Evolutionary conservation across 1,284 basidiomycete species (phyloP).

Genomic region (Athelia psychrophila): DNA sequence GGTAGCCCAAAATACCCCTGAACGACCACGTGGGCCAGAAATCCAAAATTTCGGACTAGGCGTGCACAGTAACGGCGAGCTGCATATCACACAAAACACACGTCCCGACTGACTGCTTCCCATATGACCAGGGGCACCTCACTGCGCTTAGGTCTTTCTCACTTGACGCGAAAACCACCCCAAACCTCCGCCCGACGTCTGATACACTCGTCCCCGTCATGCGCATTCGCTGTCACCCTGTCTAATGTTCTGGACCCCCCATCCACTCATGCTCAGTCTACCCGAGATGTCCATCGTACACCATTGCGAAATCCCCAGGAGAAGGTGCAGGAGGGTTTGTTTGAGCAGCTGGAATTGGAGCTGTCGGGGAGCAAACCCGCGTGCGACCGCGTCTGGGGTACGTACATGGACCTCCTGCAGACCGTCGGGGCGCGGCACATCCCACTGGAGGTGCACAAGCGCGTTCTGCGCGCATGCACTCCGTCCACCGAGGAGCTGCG

Average conservation of each 20-base stretch:
- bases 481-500: constrained; percentile 44
- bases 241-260: not conserved
- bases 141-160: not conserved
- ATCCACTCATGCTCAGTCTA: not conserved
- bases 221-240: not conserved
- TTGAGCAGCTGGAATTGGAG: constrained; percentile 25
- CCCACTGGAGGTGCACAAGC: constrained; percentile 62
- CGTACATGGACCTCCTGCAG: constrained; percentile 55
- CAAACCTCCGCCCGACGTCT: not conserved
- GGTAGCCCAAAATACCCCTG: no score
- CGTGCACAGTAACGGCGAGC: no score
- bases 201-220: not conserved
- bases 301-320: not conserved
- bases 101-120: not conserved
- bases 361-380: not conserved
- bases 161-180: not conserved
- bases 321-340: constrained; percentile 3
- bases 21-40: no score
- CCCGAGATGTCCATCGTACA: not conserved
- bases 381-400: constrained; percentile 49
- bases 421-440: constrained; percentile 43
- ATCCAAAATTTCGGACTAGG: no score
- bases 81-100: no score
- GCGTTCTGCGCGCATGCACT: constrained; percentile 63
- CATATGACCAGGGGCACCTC: not conserved